Evolutionary conservation across 2,329 filamentous ascomycete species (phyloP).

Genomic region (Coniochaeta hoffmannii): DNA sequence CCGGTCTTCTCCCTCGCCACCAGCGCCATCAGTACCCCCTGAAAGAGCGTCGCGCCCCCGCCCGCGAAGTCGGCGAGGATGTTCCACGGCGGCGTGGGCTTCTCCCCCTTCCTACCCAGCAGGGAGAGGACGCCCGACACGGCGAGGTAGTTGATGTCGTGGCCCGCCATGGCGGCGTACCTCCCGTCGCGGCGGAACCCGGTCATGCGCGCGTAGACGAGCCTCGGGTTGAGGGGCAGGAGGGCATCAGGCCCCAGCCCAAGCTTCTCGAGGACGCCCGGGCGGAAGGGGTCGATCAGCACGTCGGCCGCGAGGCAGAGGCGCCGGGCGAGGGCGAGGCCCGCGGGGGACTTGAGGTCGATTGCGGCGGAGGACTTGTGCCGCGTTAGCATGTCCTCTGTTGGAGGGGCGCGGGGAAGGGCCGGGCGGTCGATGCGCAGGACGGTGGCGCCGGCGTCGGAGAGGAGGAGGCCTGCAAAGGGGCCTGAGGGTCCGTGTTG

Average conservation of each 20-base stretch:
- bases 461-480: slow-evolving; percentile 80
- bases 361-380: slow-evolving; percentile 76
- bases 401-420: slow-evolving; percentile 39
- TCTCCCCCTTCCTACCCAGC: slow-evolving; percentile 62
- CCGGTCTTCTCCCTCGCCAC: slow-evolving; percentile 57
- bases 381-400: slow-evolving; percentile 67
- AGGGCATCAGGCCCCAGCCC: slow-evolving; percentile 68
- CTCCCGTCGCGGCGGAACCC: slow-evolving; percentile 83
- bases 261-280: slow-evolving; percentile 80
- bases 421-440: slow-evolving; percentile 73
- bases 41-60: slow-evolving; percentile 73
- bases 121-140: slow-evolving; percentile 73
- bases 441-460: slow-evolving; percentile 83
- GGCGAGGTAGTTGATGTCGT: slow-evolving; percentile 95
- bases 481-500: slow-evolving; percentile 54
- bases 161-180: slow-evolving; percentile 82
- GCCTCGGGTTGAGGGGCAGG: slow-evolving; percentile 57
- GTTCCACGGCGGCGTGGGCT: slow-evolving; percentile 74
- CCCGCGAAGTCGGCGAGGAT: slow-evolving; percentile 87
- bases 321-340: slow-evolving; percentile 57
- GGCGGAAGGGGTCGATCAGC: slow-evolving; percentile 88
- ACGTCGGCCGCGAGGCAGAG: slow-evolving; percentile 63
- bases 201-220: slow-evolving; percentile 81
- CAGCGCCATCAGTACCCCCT: slow-evolving; percentile 76
- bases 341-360: slow-evolving; percentile 63